A percentile compares a stretch with the other conserved stretches of the same genome.
phyloP scores from a whole-genome alignment of 768 basidiomycete genomes.

The Tubosaeta sp. region DNA sequence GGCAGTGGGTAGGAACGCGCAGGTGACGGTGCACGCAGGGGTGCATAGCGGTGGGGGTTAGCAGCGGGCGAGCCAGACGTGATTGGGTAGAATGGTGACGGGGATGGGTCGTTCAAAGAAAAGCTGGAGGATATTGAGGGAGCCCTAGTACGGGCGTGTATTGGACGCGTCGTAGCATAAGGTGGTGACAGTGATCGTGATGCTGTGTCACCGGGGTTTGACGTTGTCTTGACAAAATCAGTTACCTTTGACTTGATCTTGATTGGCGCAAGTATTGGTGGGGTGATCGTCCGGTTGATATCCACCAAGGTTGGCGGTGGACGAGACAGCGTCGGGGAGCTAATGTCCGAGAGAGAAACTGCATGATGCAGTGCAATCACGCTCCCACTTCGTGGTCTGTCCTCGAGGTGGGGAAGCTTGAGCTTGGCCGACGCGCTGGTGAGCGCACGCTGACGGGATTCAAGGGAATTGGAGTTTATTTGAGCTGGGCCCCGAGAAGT shows the following conservation, averaged over 20 bases:
- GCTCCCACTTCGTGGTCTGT: slow-evolving; percentile 30
- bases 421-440: slow-evolving; percentile 22
- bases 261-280: slow-evolving; percentile 21
- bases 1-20: slow-evolving; percentile 30
- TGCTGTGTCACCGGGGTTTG: slow-evolving; percentile 24
- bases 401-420: slow-evolving; percentile 29
- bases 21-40: slow-evolving; percentile 34
- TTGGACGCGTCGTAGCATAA: slow-evolving; percentile 29
- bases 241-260: slow-evolving; percentile 65
- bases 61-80: slow-evolving; percentile 52
- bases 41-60: slow-evolving; percentile 52
- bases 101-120: slow-evolving; percentile 22
- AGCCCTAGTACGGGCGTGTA: slow-evolving; percentile 23
- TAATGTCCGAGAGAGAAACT: slow-evolving; percentile 22
- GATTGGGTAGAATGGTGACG: slow-evolving; percentile 48
- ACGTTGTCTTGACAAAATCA: slow-evolving; percentile 35
- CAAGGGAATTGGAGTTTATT: slow-evolving; percentile 10
- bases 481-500: slow-evolving; percentile 22
- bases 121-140: slow-evolving; percentile 29
- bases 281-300: slow-evolving; percentile 10
- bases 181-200: slow-evolving; percentile 38
- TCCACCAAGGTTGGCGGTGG: slow-evolving; percentile 11
- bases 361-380: slow-evolving; percentile 23
- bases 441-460: slow-evolving; percentile 30
- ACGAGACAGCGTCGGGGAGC: slow-evolving; percentile 12